Base-by-base conservation (phyloP, 306 rosid genomes). In the Sphenostylis stenocarpa region DNA sequence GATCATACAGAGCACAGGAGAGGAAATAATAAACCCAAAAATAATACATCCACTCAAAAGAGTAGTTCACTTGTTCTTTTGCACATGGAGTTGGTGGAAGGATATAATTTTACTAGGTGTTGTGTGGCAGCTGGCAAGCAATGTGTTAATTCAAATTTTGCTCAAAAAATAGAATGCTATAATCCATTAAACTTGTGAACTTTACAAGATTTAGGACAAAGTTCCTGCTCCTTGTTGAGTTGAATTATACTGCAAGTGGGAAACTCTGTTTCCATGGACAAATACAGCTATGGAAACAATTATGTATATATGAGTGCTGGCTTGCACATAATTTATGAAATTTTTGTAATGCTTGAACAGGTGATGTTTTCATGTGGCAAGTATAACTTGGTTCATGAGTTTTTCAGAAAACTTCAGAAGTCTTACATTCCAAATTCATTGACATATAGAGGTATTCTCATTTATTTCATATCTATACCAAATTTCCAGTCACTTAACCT, bases 351-450 rank as follows among this genome's bases (percentile, higher is more conserved):
- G 63, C 76, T 80, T 85, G 82, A 68, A 56, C 91, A 92, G 98
- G 97, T 92, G 88, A 95, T 95, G 98, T 78, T 80, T 83, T 86
- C 93, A 73, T 90, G 97, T 73, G 93, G 89, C 86, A 95, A 95
- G 87, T 92, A 92, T 88, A 85, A 90, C 85, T 84, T 95, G 84
- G 98, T 95, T 86, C 97, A 95, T 77, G 96, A 92, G 0, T 92
- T 95, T 85, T 95, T 95, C 86, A 89, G 88, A 81, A 95, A 92
- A 86, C 72, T 88, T 78, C 92, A 86, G 88, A 92, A 88, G 78
- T 86, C 89, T 80, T 89, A 88, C 52, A 77, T 85, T 79, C 96
- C 97, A 49, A 92, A 90, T 83, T 88, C 97, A 43, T 85, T 95
- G 80, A 95, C 93, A 56, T 95, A 86, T 84, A 84, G 93, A 95